phyloP scores from a whole-genome alignment of 23 red algal genomes.

The Chondrus crispus region DNA sequence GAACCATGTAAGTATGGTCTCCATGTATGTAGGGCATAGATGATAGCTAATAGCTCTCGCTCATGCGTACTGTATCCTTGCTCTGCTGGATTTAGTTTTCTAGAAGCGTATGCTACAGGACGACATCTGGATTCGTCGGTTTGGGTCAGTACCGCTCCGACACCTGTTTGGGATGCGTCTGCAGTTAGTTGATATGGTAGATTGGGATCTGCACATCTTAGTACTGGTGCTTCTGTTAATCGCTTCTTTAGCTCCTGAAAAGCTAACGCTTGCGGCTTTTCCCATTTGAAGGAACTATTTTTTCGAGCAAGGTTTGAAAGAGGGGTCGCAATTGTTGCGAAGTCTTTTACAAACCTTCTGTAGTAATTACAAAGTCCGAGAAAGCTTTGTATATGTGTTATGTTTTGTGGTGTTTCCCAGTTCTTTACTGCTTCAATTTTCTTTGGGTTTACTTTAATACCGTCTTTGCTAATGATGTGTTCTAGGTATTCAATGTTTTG shows the following conservation, averaged over 20 bases:
- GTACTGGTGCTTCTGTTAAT: conserved; percentile 11
- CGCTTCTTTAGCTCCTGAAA: background rate
- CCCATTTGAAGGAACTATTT: background rate
- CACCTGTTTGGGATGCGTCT: background rate
- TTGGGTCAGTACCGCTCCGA: background rate
- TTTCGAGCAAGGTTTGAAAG: conserved; percentile 12
- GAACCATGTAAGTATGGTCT: background rate
- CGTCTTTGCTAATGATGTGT: conserved; percentile 6
- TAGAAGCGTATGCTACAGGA: background rate
- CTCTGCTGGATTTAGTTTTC: background rate
- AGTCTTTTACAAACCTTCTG: conserved; percentile 19
- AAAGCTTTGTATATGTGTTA: conserved; percentile 22
- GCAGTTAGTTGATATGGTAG: background rate
- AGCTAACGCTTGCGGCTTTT: background rate
- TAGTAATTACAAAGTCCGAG: conserved; percentile 34
- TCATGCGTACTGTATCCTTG: background rate
- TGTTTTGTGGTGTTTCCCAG: background rate
- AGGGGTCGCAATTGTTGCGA: background rate
- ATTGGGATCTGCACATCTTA: background rate
- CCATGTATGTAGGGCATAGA: background rate
- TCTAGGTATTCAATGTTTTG: conserved; percentile 30
- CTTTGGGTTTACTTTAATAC: background rate
- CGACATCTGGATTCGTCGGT: background rate
- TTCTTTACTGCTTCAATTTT: conserved; percentile 12
- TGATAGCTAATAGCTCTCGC: background rate